A percentile compares a stretch with the other conserved stretches of the same genome.
Conservation (phyloP, 2,329 filamentous ascomycete species). For the Zymoseptoria ardabiliae region DNA sequence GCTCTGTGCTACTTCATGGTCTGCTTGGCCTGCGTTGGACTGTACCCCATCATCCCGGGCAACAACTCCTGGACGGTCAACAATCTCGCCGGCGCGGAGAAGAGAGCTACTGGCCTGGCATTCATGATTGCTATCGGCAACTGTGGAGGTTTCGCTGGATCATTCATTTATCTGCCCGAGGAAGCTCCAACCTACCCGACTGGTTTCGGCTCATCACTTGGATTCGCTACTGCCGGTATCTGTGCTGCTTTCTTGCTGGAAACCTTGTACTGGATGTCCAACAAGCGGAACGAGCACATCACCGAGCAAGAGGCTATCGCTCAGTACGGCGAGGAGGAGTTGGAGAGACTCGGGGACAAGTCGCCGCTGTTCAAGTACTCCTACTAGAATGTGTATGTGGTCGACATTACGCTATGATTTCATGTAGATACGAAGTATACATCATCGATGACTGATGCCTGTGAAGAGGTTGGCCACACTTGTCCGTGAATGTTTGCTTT, state of each 20-base stretch:
- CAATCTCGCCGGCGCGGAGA: conserved; percentile 28
- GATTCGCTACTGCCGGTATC: conserved; percentile 20
- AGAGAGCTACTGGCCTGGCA: conserved; percentile 35
- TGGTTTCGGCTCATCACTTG: conserved; percentile 31
- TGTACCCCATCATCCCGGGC: conserved; percentile 26
- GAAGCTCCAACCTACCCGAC: conserved; percentile 33
- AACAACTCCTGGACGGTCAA: conserved; percentile 27
- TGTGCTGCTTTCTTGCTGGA: conserved; percentile 24
- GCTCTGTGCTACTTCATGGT: conserved; percentile 24
- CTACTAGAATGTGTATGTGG: conserved; percentile 11
- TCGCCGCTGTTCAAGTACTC: conserved; percentile 35
- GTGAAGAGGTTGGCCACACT: background rate
- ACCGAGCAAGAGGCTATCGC: conserved; percentile 30
- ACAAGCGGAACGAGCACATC: conserved; percentile 29
- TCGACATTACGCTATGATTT: background rate
- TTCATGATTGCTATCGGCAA: conserved; percentile 34
- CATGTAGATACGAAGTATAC: background rate
- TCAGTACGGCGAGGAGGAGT: conserved; percentile 31
- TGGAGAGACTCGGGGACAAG: conserved; percentile 33
- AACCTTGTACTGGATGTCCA: conserved; percentile 28
- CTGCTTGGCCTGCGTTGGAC: conserved; percentile 23
- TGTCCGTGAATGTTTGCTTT: background rate
- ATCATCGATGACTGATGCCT: background rate
- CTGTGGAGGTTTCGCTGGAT: conserved; percentile 8
- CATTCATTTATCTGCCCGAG: conserved; percentile 29